Conservation (phyloP, 1,284 basidiomycete species). For the Crucibulum parvulum region DNA sequence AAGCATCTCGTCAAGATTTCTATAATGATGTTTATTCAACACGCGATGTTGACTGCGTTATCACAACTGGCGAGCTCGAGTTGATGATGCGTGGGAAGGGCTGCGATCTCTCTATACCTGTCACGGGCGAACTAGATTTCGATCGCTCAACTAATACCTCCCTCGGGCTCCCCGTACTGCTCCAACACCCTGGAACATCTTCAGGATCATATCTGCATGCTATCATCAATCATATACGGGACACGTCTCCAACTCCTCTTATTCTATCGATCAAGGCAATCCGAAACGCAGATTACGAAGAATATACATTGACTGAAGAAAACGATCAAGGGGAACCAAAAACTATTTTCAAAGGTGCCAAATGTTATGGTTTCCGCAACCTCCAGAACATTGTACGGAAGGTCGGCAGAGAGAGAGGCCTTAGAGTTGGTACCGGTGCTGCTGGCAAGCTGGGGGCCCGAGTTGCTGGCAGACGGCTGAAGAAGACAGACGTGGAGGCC, state of each 20-base stretch:
- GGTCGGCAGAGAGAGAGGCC: slow-evolving; percentile 85
- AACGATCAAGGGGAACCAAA: slow-evolving; percentile 46
- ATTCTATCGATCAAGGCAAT: slow-evolving; percentile 59
- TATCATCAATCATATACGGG: slow-evolving; percentile 62
- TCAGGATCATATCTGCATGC: slow-evolving; percentile 95
- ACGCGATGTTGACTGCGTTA: slow-evolving; percentile 95
- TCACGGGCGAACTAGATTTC: slow-evolving; percentile 53
- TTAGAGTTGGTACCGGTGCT: slow-evolving; percentile 73
- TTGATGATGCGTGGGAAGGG: slow-evolving; percentile 84
- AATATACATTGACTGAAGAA: slow-evolving; percentile 65
- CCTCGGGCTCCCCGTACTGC: slow-evolving; percentile 68
- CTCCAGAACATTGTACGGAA: slow-evolving; percentile 97
- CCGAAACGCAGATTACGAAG: slow-evolving; percentile 65
- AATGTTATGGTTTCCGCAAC: slow-evolving; percentile 98
- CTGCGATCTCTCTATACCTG: slow-evolving; percentile 75
- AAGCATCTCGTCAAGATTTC: slow-evolving; percentile 93
- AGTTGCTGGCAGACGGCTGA: slow-evolving; percentile 38
- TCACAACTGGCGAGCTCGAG: slow-evolving; percentile 96
- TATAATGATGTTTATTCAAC: slow-evolving; percentile 82
- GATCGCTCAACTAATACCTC: slow-evolving; percentile 1
- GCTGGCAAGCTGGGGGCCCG: slow-evolving; percentile 58
- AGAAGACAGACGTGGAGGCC: slow-evolving; percentile 36
- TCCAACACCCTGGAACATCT: slow-evolving; percentile 84
- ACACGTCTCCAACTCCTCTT: slow-evolving; percentile 49
- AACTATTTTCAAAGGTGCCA: slow-evolving; percentile 90